Evolutionary conservation across 768 basidiomycete genomes (phyloP).

Genomic region (Leccinum barrowsii): DNA sequence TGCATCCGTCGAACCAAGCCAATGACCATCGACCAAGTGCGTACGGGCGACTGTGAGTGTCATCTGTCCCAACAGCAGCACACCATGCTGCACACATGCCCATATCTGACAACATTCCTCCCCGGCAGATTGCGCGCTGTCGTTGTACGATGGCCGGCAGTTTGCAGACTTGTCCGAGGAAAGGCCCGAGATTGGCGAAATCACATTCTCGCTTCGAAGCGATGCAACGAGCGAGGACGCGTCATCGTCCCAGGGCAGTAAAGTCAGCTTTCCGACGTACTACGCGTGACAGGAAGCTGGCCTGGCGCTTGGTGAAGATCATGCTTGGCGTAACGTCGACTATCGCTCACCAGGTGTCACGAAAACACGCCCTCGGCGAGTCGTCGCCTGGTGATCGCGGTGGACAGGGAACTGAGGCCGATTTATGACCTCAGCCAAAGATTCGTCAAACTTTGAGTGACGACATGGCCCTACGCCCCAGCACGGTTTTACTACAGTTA

Average conservation of each 20-base stretch:
- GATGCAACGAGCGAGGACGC: not conserved
- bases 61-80: no score
- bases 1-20: conserved; percentile 26
- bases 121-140: conserved; percentile 20
- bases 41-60: conserved; percentile 18
- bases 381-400: not conserved
- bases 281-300: not conserved
- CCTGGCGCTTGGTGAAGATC: not conserved
- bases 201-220: conserved; percentile 17
- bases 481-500: not conserved
- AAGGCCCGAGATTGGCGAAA: conserved; percentile 19
- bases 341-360: not conserved
- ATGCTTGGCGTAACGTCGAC: not conserved
- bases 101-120: not conserved
- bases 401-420: not conserved
- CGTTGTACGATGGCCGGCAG: conserved; percentile 15
- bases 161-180: conserved; percentile 14
- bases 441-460: not conserved
- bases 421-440: not conserved
- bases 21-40: conserved; percentile 20
- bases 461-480: not conserved
- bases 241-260: not conserved
- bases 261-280: not conserved
- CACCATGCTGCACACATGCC: not conserved
- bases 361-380: not conserved